These are phyloP conservation scores for Colletotrichum noveboracense DNA, from an alignment of 2,329 filamentous ascomycete genomes.

Conservation along the genomic window DNA sequence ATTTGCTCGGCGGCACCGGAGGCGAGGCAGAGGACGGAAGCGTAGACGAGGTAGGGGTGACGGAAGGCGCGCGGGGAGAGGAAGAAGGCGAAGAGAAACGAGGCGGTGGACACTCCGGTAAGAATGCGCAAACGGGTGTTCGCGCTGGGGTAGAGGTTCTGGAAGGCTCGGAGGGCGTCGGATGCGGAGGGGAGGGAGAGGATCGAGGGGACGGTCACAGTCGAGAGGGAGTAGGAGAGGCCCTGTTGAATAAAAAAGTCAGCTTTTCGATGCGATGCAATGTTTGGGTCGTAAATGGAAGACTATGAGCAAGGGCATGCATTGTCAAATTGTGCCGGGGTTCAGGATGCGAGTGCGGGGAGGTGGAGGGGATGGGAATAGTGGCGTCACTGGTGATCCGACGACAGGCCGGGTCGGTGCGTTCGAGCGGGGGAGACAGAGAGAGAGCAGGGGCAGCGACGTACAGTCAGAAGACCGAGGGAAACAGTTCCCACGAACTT, in stretches of 20 bases:
- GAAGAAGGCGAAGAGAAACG: constrained; percentile 78
- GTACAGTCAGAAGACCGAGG: constrained; percentile 85
- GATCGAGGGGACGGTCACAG: constrained; percentile 79
- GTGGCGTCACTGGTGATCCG: constrained; percentile 15
- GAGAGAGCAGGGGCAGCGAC: constrained; percentile 34
- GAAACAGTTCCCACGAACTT: constrained; percentile 95
- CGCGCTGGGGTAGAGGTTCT: constrained; percentile 67
- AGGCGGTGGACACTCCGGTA: constrained; percentile 70
- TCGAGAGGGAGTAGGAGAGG: constrained; percentile 83
- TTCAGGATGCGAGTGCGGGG: constrained; percentile 4
- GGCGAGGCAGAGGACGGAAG: constrained; percentile 70
- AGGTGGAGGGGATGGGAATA: constrained; percentile 9
- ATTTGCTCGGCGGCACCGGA: constrained; percentile 60
- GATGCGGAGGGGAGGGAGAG: constrained; percentile 80
- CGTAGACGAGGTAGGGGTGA: constrained; percentile 93
- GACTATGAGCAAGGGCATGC: not conserved
- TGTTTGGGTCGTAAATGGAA: not conserved
- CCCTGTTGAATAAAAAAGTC: constrained; percentile 61
- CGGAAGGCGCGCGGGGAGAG: constrained; percentile 76
- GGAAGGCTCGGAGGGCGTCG: constrained; percentile 73
- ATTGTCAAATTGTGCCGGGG: not conserved
- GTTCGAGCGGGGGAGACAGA: not conserved
- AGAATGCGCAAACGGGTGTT: constrained; percentile 71
- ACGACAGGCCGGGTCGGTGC: not conserved
- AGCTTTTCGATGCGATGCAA: not conserved